Base-by-base conservation (phyloP, 306 rosid species). In the Cucurbita maxima region DNA sequence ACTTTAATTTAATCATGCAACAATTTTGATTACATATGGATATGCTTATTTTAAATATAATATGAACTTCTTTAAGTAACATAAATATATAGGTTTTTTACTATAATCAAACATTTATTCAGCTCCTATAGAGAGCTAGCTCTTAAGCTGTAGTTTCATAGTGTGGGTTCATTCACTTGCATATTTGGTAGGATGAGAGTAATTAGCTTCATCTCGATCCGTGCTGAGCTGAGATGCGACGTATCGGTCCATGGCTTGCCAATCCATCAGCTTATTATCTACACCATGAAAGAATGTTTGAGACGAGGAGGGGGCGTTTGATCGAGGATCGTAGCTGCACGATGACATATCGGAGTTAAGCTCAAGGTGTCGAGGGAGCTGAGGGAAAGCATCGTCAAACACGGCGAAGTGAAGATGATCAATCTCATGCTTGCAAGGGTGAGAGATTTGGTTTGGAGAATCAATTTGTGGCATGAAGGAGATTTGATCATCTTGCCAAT, bases 151-250 rank as follows among this genome's bases (percentile, higher is more conserved):
- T 66, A 62, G 48, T 22, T 22, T 22, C 25, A 22, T 22, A 22
- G 25, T 22, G 25, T 22, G 25, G 0, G 51, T 34, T 75, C 86
- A 34, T 71, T 79, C 71, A 81, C 69, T 10, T 79, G 81, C 84
- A 82, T 66, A 68, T 73, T 68, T 50, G 83, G 86, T 56, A 75
- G 47, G 72, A 10, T 76, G 76, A 19, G 87, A 84, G 80, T 76
- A 87, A 76, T 25, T 79, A 14, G 78, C 58, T 77, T 76, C 58
- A 77, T 79, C 83, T 79, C 72, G 86, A 70, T 81, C 81, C 2
- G 81, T 81, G 75, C 88, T 86, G 18, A 88, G 87, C 40, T 89
- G 95, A 25, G 95, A 86, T 18, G 89, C 95, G 68, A 92, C 97
- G 58, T 84, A 87, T 77, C 87, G 88, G 76, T 89, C 96, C 3